phyloP scores from a whole-genome alignment of 1,139 yeast species.

The Pichia sp. region DNA sequence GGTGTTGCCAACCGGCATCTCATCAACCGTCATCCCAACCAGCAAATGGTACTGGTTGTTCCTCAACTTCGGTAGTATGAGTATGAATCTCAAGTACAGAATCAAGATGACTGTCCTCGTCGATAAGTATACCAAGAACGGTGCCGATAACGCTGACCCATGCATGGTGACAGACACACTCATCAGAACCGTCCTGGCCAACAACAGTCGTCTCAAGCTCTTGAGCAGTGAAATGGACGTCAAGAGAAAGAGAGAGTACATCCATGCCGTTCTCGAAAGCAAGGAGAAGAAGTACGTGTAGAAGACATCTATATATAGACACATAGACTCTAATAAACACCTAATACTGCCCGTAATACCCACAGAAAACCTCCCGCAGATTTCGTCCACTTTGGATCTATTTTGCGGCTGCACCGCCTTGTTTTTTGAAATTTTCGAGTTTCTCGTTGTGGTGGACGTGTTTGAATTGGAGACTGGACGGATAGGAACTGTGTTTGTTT shows the following conservation, averaged over 20 bases:
- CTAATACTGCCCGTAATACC: too few relatives aligned
- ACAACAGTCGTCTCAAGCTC: constrained; percentile 39
- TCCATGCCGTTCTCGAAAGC: constrained; percentile 18
- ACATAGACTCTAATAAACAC: too few relatives aligned
- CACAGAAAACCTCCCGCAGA: too few relatives aligned
- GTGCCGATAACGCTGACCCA: constrained; percentile 18
- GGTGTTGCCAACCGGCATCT: constrained; percentile 21
- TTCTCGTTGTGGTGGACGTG: background rate
- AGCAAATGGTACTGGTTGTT: constrained; percentile 19
- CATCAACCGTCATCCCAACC: constrained; percentile 29
- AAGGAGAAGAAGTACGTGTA: constrained; percentile 4
- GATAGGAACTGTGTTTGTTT: too few relatives aligned
- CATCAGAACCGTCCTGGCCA: constrained; percentile 36
- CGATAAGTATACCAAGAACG: constrained; percentile 2
- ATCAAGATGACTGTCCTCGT: constrained; percentile 21
- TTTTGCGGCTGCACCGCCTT: too few relatives aligned
- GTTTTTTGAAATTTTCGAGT: background rate
- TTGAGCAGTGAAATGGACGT: constrained; percentile 35
- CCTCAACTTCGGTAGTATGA: constrained; percentile 22
- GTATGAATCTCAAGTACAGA: constrained; percentile 31
- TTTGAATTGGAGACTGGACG: background rate
- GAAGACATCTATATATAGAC: too few relatives aligned
- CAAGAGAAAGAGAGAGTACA: constrained; percentile 34
- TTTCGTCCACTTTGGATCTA: too few relatives aligned
- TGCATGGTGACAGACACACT: constrained; percentile 23